These are phyloP conservation scores for Aspergillus alliaceus DNA, from an alignment of 2,329 filamentous ascomycete species.

Conservation along the genomic window DNA sequence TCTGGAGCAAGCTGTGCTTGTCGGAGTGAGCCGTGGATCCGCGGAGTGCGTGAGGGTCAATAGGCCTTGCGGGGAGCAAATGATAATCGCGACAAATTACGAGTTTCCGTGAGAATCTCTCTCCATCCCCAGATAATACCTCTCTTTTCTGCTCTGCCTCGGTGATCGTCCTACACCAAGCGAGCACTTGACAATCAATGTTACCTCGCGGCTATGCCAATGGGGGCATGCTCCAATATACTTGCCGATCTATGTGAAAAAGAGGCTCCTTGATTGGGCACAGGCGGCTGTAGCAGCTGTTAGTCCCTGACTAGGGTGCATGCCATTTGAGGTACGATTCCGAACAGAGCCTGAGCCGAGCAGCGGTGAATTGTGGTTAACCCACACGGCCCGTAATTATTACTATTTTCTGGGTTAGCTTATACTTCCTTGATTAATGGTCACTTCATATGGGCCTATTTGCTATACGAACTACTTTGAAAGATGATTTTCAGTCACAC, in stretches of 20 bases:
- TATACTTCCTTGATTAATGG: neutral
- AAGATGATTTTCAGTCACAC: neutral
- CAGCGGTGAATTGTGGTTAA: neutral
- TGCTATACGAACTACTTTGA: neutral
- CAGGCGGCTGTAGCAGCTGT: neutral
- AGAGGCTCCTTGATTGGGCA: constrained; percentile 1
- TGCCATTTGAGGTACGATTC: constrained; percentile 3
- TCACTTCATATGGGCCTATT: neutral
- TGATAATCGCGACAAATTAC: constrained; percentile 15
- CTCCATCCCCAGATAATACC: constrained; percentile 6
- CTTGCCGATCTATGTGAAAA: neutral
- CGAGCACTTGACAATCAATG: constrained; percentile 5
- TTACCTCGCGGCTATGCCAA: constrained; percentile 2
- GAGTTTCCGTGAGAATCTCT: constrained; percentile 8
- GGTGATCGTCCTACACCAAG: constrained; percentile 12
- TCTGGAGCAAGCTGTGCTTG: constrained; percentile 9
- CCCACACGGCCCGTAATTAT: neutral
- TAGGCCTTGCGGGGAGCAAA: constrained; percentile 12
- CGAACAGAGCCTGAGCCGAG: neutral
- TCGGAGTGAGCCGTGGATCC: constrained; percentile 10
- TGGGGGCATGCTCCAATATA: constrained; percentile 7
- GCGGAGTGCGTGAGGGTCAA: constrained; percentile 4
- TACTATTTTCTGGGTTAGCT: neutral
- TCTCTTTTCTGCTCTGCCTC: constrained; percentile 9
- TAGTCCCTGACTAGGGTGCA: constrained; percentile 8